Percentiles rank a stretch among this genome's conserved stretches.
These are phyloP conservation scores for Pyrenophora teres DNA, from an alignment of 2,329 filamentous ascomycete species.

Conservation along the genomic window DNA sequence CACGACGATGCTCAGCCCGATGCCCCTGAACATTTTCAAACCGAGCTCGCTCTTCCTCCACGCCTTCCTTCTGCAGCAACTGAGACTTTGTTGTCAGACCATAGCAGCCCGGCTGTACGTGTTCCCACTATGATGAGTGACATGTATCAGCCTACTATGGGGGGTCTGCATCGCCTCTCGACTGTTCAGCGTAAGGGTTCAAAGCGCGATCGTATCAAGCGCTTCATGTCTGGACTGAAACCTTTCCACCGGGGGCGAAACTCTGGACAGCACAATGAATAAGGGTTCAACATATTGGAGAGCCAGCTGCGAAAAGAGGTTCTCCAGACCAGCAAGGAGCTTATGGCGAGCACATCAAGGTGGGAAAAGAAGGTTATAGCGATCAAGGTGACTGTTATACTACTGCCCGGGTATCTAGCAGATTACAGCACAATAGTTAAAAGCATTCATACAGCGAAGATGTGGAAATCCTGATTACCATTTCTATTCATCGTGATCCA, in stretches of 20 bases:
- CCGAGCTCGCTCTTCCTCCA: not conserved
- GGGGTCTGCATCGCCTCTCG: conserved; percentile 10
- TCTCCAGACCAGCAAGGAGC: too few relatives aligned
- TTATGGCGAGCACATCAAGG: too few relatives aligned
- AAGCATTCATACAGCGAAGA: too few relatives aligned
- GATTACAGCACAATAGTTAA: too few relatives aligned
- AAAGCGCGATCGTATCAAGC: conserved; percentile 6
- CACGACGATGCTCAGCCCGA: too few relatives aligned
- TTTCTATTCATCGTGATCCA: too few relatives aligned
- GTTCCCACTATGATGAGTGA: conserved; percentile 7
- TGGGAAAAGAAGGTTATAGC: too few relatives aligned
- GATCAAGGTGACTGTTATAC: too few relatives aligned
- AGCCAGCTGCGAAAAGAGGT: too few relatives aligned
- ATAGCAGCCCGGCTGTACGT: not conserved
- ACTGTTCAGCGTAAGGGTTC: not conserved
- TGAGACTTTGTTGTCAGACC: not conserved
- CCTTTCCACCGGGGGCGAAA: not conserved
- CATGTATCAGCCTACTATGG: conserved; percentile 12
- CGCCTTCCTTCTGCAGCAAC: not conserved
- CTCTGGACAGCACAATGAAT: not conserved
- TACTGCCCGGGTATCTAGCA: too few relatives aligned
- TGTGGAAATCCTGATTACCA: too few relatives aligned
- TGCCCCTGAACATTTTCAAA: not conserved
- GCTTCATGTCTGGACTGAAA: conserved; percentile 2
- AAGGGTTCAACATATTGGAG: too few relatives aligned